Evolutionary conservation across 108 stramenopile genomes (phyloP), one percentile per base, ranked within the genome.

Genomic region (Skeletonema tropicum): DNA sequence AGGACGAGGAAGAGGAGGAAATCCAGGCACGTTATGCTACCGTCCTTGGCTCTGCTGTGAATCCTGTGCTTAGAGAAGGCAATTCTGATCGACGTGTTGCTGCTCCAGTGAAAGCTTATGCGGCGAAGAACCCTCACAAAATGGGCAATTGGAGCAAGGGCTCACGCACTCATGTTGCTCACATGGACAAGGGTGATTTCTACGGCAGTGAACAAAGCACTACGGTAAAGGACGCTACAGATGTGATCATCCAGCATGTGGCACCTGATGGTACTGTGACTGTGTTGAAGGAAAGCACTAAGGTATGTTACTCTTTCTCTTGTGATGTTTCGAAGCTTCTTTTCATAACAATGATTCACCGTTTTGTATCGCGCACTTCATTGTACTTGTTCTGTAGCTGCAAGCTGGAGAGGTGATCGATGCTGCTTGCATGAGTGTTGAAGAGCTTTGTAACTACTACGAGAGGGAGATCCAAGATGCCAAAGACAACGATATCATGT

Each of bases 11-110:
- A 64, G 94, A 96, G 70, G 39, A 64, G 21, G 87, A 83, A 57
- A 89, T 94, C 70, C 77, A 90, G 60, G 73, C 67, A 8, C 82
- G 81, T 23, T 97, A 97, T 82, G 77, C 85, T 21, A 84, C 79
- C 17, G 83, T 97, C 29, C 90, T 96, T 66, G 97, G 97, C 48
- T 82, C 78, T 61, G 97, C 97, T 7, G 97, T 97, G 49, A 97
- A 97, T 66, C 97, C 97, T 10, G 97, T 97, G 30, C 81, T 97
- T 62, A 84, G 97, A 9, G 97, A 97, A 58, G 97, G 97, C 11
- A 97, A 97, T 77, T 89, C 88, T 35, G 97, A 97, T 83, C 87
- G 97, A 13, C 86, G 97, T 7, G 97, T 96, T 2, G 97, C 97
- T 7, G 76, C 85, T 26, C 94, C 97, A 29, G 97, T 97, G 72